Evolutionary conservation across 371 early-diverging fungal species (phyloP).

Genomic region (Sporodiniella umbellata): DNA sequence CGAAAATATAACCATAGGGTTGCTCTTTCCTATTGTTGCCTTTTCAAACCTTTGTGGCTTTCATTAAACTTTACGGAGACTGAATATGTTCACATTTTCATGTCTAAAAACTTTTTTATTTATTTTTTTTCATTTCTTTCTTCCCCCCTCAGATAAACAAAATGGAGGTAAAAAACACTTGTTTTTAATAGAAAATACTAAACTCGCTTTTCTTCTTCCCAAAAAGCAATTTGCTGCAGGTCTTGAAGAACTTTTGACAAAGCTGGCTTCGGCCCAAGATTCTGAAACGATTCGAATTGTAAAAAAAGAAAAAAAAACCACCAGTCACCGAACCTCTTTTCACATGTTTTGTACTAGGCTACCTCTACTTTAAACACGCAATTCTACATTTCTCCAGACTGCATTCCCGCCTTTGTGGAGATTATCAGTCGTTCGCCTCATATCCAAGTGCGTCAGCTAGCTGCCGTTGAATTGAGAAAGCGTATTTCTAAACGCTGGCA

Average conservation of each 20-base stretch:
- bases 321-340: background rate
- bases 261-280: conserved; percentile 44
- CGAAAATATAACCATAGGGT: too few species aligned
- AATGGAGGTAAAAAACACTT: conserved; percentile 12
- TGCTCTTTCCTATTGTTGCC: too few species aligned
- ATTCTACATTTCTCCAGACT: conserved; percentile 58
- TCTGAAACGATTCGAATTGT: conserved; percentile 50
- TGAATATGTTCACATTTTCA: background rate
- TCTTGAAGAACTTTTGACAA: conserved; percentile 43
- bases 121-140: conserved; percentile 1
- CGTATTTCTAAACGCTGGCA: conserved; percentile 73
- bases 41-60: background rate
- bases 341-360: conserved; percentile 30
- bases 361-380: conserved; percentile 69
- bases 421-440: conserved; percentile 61
- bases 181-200: too few species aligned
- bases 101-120: background rate
- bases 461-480: conserved; percentile 88
- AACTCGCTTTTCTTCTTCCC: too few species aligned
- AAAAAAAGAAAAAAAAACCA: conserved; percentile 1
- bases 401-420: conserved; percentile 72
- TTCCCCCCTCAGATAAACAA: background rate
- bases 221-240: conserved; percentile 47
- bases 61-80: background rate
- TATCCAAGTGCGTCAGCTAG: conserved; percentile 75